These are phyloP conservation scores for Fusarium sp. DNA, from an alignment of 2,329 filamentous ascomycete genomes.

Conservation along the genomic window DNA sequence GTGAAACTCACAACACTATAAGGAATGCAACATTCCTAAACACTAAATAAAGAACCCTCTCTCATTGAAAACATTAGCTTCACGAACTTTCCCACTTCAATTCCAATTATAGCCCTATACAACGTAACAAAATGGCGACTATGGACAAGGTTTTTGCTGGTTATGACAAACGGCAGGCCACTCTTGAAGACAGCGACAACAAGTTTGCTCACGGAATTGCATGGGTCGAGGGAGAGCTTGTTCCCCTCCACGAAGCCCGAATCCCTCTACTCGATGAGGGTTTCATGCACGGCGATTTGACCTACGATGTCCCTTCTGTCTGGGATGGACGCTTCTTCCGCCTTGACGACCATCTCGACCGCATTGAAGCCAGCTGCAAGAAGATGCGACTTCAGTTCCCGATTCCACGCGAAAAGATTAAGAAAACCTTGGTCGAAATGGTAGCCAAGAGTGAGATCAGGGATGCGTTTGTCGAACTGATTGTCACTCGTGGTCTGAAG, in stretches of 20 bases:
- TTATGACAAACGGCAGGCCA: slow-evolving; percentile 49
- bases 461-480: slow-evolving; percentile 65
- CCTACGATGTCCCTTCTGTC: slow-evolving; percentile 65
- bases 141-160: slow-evolving; percentile 59
- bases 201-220: slow-evolving; percentile 57
- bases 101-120: not conserved
- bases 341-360: slow-evolving; percentile 62
- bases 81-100: not conserved
- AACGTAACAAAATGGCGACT: slow-evolving; percentile 54
- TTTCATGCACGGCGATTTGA: slow-evolving; percentile 65
- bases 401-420: slow-evolving; percentile 56
- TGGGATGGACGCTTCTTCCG: slow-evolving; percentile 67
- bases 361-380: slow-evolving; percentile 59
- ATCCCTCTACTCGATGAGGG: slow-evolving; percentile 66
- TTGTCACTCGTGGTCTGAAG: slow-evolving; percentile 63
- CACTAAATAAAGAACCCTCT: no score
- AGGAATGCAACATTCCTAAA: no score
- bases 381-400: slow-evolving; percentile 62
- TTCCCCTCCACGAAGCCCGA: slow-evolving; percentile 60
- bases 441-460: slow-evolving; percentile 60
- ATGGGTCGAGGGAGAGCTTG: slow-evolving; percentile 60
- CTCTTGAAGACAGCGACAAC: slow-evolving; percentile 44
- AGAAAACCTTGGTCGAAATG: slow-evolving; percentile 60
- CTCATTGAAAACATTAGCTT: no score
- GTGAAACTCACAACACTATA: no score